Conservation (phyloP, 2,329 filamentous ascomycete genomes). For the Alternaria dauci region DNA sequence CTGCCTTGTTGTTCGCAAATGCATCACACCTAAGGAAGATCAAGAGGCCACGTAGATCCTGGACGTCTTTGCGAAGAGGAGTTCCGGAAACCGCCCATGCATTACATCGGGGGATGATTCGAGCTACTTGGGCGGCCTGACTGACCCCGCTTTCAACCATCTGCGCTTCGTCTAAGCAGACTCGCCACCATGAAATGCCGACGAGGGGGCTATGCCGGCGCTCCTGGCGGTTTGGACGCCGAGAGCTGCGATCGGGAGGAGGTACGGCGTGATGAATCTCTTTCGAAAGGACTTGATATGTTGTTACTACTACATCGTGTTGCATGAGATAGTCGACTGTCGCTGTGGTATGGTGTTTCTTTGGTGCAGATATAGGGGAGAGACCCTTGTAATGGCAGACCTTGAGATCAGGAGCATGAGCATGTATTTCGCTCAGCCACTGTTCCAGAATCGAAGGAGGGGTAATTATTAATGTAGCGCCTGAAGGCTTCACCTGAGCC, state of each 20-base stretch:
- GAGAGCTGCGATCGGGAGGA: conserved; percentile 75
- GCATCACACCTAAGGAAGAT: conserved; percentile 83
- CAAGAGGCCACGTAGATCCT: conserved; percentile 81
- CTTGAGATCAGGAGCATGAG: conserved; percentile 64
- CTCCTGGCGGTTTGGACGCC: conserved; percentile 69
- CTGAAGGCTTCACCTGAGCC: conserved; percentile 59
- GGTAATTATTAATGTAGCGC: conserved; percentile 69
- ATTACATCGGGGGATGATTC: conserved; percentile 81
- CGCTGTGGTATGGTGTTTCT: conserved; percentile 47
- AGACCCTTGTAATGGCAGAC: conserved; percentile 67
- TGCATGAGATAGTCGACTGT: conserved; percentile 57
- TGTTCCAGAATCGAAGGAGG: conserved; percentile 69
- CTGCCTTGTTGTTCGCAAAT: conserved; percentile 68
- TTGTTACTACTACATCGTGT: conserved; percentile 69
- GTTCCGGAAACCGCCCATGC: conserved; percentile 95
- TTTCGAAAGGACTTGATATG: conserved; percentile 73
- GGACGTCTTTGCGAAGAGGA: conserved; percentile 80
- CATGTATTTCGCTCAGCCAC: conserved; percentile 67
- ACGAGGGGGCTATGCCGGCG: conserved; percentile 78
- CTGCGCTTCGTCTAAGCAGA: conserved; percentile 79
- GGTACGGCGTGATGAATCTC: conserved; percentile 81
- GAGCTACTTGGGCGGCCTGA: conserved; percentile 81
- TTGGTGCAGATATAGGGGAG: conserved; percentile 33
- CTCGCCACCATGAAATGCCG: conserved; percentile 86
- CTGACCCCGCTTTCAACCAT: conserved; percentile 92